Base-by-base conservation (phyloP, 1,139 yeast genomes). In the Suzukiozyma palmioleophila region DNA sequence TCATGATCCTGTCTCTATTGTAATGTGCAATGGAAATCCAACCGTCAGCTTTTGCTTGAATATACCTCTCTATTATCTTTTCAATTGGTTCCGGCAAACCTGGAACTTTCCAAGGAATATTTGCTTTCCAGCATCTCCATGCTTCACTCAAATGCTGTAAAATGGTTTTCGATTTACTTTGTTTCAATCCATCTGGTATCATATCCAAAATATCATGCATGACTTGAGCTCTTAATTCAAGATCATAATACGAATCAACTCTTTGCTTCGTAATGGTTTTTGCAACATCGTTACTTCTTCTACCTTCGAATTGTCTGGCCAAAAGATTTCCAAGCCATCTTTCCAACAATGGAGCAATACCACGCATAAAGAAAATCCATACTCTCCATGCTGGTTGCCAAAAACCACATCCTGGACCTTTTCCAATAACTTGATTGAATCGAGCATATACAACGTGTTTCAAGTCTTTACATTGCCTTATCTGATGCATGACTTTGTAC, bases 321-420 rank as follows among this genome's bases (percentile, higher is more conserved):
- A 94, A 67, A 42, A 94, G 69, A 50, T 94, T 94, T 0, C 96
- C 96, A 22, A 94, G 66, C 98, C 98, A 94, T 59, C 97, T 70
- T 59, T 94, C 98, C 13, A 94, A 66, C 35, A 92, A 62, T 0
- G 99, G 98, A 26, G 89, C 84, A n/a, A 83, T 84, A 12, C 99
- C 99, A 52, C 98, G 71, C 64, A 92, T 64, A 59, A 92, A 92
- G 43, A 82, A 86, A 3, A 94, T 67, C 99, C 98, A 94, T 1
- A 90, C 94, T 50, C 97, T 72, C 98, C 98, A 92, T 1, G 96
- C 86, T 0, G 98, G 98, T 55, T 92, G 98, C 99, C 99, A 94
- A 59, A 92, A 87, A 2, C 99, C 99, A 66, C 95, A 87, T 0
- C 99, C 99, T 1, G 98, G 98, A 1, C 99, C 99, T 57, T 92